Conservation (phyloP, 768 basidiomycete species). For the Trametes elegans region DNA sequence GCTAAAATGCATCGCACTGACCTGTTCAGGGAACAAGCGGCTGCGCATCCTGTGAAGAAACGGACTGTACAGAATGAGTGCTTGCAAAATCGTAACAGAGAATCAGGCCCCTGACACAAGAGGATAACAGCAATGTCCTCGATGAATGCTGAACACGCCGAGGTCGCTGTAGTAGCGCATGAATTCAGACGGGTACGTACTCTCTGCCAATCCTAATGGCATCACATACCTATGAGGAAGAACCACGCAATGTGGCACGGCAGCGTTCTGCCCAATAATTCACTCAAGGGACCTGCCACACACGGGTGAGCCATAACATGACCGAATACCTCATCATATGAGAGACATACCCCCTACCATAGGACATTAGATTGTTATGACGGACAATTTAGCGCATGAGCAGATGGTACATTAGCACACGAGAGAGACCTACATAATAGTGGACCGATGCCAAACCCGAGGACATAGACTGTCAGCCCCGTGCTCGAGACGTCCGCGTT, state of each 20-base stretch:
- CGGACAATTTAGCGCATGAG: too few species aligned
- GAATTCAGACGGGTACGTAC: background rate
- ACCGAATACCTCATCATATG: too few species aligned
- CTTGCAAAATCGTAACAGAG: background rate
- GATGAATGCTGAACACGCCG: slow-evolving; percentile 15
- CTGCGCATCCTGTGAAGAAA: slow-evolving; percentile 16
- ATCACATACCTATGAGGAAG: slow-evolving; percentile 17
- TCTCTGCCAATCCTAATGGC: too few species aligned
- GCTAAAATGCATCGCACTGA: too few species aligned
- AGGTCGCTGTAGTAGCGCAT: background rate
- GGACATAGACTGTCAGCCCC: slow-evolving; percentile 25
- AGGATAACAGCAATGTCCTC: slow-evolving; percentile 20
- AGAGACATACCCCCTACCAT: slow-evolving; percentile 9
- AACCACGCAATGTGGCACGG: slow-evolving; percentile 18
- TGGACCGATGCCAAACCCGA: slow-evolving; percentile 23
- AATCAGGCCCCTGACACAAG: slow-evolving; percentile 8
- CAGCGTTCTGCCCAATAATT: slow-evolving; percentile 16
- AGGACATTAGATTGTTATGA: too few species aligned
- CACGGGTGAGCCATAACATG: too few species aligned
- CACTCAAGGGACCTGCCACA: slow-evolving; percentile 16
- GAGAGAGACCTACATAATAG: slow-evolving; percentile 18
- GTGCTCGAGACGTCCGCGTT: slow-evolving; percentile 18
- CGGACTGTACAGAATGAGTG: slow-evolving; percentile 7
- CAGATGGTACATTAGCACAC: background rate
- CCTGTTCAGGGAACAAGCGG: slow-evolving; percentile 20